Evolutionary conservation across 1,284 basidiomycete genomes (phyloP).

Genomic region (Cryptococcus floricola): DNA sequence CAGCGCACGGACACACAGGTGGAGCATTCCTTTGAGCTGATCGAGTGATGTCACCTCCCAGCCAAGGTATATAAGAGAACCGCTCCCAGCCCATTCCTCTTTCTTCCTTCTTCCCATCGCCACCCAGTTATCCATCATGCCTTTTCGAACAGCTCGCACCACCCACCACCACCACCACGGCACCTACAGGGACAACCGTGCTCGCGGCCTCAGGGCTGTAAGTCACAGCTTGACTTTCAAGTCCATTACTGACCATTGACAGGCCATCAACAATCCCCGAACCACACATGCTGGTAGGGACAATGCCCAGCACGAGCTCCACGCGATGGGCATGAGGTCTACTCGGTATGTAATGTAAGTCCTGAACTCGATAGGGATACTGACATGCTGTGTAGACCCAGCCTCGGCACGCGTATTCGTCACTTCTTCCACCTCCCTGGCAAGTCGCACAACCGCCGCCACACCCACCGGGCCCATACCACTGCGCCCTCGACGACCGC

Average conservation of each 20-base stretch:
- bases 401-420: conserved; percentile 19
- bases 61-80: not conserved
- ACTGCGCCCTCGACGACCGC: too few relatives aligned
- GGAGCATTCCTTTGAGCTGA: not conserved
- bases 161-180: conserved; percentile 6
- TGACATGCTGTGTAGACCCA: conserved; percentile 7
- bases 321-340: conserved; percentile 18
- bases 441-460: conserved; percentile 12
- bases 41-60: not conserved
- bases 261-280: conserved; percentile 29
- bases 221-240: conserved; percentile 1
- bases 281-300: conserved; percentile 19
- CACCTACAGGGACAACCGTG: conserved; percentile 16
- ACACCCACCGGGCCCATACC: too few relatives aligned
- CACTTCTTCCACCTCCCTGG: conserved; percentile 21
- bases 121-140: not conserved
- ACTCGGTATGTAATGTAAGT: conserved; percentile 11
- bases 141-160: not conserved
- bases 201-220: conserved; percentile 16
- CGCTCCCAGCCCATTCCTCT: not conserved
- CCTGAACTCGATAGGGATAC: not conserved
- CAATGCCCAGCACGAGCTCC: conserved; percentile 17
- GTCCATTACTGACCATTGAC: not conserved
- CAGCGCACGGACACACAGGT: not conserved
- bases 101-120: not conserved